Evolutionary conservation across 495 filamentous ascomycete genomes (phyloP).

Genomic region (Parathielavia hyrcaniae): DNA sequence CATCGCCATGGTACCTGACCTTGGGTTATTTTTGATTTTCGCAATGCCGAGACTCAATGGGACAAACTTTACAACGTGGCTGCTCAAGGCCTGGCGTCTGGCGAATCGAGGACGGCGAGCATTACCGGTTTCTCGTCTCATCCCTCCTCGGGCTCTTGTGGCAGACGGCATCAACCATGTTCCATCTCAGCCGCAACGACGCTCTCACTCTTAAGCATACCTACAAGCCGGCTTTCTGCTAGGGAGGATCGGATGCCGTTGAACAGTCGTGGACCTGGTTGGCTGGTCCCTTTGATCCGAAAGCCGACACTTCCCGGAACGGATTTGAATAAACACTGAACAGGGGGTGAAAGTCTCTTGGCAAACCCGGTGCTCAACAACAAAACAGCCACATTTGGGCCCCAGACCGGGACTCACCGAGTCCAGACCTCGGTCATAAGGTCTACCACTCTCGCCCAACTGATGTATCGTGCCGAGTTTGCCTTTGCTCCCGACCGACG

Average conservation of each 20-base stretch:
- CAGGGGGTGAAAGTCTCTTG: conserved; percentile 5
- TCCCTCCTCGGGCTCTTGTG: neutral
- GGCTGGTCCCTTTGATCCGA: neutral
- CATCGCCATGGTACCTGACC: no score
- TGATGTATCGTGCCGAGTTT: neutral
- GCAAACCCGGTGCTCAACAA: neutral
- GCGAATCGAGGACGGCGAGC: neutral
- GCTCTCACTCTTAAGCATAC: neutral
- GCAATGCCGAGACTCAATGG: neutral
- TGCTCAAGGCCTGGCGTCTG: no score
- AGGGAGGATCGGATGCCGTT: neutral
- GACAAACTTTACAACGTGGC: neutral
- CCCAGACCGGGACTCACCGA: neutral
- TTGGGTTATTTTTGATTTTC: no score
- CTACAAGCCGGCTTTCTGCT: neutral
- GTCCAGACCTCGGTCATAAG: neutral
- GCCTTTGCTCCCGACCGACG: neutral
- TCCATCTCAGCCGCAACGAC: neutral
- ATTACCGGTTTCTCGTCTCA: neutral
- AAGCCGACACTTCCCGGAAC: conserved; percentile 22
- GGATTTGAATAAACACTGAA: conserved; percentile 37
- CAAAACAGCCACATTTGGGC: neutral
- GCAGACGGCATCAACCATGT: neutral
- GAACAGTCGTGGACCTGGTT: conserved; percentile 1
- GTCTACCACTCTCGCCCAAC: neutral